These are phyloP conservation scores for Wallacemonas sp. DNA, from an alignment of 208 protist species.

Conservation along the genomic window DNA sequence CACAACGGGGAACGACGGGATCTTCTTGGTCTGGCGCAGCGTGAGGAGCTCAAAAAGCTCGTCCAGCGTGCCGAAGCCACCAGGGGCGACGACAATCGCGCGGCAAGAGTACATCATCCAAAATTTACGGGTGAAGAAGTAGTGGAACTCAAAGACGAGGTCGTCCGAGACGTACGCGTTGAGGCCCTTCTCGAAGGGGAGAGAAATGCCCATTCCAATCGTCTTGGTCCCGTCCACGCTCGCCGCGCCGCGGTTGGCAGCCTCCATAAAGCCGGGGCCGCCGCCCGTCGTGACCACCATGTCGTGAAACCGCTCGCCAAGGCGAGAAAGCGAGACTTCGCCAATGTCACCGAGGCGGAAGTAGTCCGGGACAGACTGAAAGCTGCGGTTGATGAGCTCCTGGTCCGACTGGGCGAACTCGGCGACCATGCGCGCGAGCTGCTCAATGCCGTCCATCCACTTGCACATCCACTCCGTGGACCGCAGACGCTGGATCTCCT, in stretches of 20 bases:
- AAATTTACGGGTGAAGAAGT: conserved; percentile 95
- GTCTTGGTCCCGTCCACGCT: conserved; percentile 68
- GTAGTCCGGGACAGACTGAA: conserved; percentile 77
- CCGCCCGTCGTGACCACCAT: conserved; percentile 91
- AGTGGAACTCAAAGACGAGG: conserved; percentile 95
- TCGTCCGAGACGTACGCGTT: conserved; percentile 85
- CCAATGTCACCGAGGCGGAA: conserved; percentile 38
- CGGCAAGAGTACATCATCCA: conserved; percentile 95
- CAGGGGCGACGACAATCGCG: conserved; percentile 87
- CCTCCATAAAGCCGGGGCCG: conserved; percentile 94
- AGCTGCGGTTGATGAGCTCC: conserved; percentile 55
- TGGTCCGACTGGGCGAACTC: conserved; percentile 54
- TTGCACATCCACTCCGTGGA: conserved; percentile 92
- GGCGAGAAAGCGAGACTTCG: conserved; percentile 18
- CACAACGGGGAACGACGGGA: conserved; percentile 84
- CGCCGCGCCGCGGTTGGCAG: conserved; percentile 88
- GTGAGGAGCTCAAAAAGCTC: conserved; percentile 93
- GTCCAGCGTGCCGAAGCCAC: conserved; percentile 92
- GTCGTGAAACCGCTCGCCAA: conserved; percentile 42
- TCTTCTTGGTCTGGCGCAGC: conserved; percentile 90
- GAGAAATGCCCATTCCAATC: conserved; percentile 93
- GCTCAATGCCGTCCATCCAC: conserved; percentile 79
- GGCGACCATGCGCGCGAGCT: conserved; percentile 65
- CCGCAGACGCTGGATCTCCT: conserved; percentile 56
- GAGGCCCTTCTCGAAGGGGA: conserved; percentile 93